These are phyloP conservation scores for Yarrowia keelungensis DNA, from an alignment of 805 yeast genomes.

Conservation along the genomic window DNA sequence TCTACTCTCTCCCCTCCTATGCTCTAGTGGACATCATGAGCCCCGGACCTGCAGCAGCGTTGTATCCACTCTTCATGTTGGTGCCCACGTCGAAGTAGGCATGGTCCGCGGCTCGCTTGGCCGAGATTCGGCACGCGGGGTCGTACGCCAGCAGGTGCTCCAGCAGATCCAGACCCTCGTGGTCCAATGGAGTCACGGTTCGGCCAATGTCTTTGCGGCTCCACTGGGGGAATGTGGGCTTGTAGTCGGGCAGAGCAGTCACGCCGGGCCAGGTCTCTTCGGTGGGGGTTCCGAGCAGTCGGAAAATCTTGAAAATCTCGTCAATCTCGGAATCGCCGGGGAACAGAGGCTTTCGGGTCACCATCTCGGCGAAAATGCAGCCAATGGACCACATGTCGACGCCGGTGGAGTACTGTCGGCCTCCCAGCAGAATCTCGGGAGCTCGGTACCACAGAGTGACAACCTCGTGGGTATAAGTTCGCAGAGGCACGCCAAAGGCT, in stretches of 20 bases:
- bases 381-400: constrained; percentile 99
- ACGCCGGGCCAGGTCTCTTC: constrained; percentile 97
- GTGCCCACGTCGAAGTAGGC: constrained; percentile 65
- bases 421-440: constrained; percentile 94
- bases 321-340: constrained; percentile 99
- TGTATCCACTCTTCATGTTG: constrained; percentile 36
- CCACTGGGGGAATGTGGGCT: constrained; percentile 94
- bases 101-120: constrained; percentile 88
- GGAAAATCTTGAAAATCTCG: constrained; percentile 91
- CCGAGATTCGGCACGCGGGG: constrained; percentile 92
- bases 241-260: constrained; percentile 86
- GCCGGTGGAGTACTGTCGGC: constrained; percentile 96
- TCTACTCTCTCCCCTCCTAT: not conserved
- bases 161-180: constrained; percentile 82
- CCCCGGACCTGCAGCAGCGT: constrained; percentile 32
- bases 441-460: constrained; percentile 98
- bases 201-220: constrained; percentile 69
- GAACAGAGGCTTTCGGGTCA: constrained; percentile 90
- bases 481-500: constrained; percentile 97
- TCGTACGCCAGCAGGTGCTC: constrained; percentile 82
- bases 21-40: constrained; percentile 37
- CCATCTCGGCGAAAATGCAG: constrained; percentile 97
- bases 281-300: constrained; percentile 91
- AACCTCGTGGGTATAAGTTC: constrained; percentile 96
- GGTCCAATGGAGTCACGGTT: constrained; percentile 79